Percentiles rank a stretch among this genome's conserved stretches.
Conservation (phyloP, 257 asterid species). For the Plantago major region DNA sequence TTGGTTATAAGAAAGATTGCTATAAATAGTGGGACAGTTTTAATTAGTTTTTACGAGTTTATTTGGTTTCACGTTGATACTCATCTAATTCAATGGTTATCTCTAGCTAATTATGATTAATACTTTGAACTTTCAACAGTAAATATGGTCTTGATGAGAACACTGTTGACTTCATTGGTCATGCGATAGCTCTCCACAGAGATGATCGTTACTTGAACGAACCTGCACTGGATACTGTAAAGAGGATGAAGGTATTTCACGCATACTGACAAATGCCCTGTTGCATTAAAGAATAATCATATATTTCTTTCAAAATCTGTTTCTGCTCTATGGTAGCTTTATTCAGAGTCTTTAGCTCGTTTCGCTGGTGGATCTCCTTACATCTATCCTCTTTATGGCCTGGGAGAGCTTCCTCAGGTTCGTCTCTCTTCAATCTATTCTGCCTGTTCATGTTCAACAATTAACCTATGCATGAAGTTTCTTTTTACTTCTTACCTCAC, state of each 20-base stretch:
- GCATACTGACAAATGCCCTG: not conserved
- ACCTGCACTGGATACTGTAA: conserved; percentile 88
- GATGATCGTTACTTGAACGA: conserved; percentile 77
- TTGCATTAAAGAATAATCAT: not conserved
- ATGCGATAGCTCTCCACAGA: conserved; percentile 83
- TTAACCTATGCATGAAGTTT: not conserved
- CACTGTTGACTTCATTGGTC: conserved; percentile 90
- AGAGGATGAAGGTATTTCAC: conserved; percentile 73
- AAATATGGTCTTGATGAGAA: conserved; percentile 89
- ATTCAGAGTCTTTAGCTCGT: conserved; percentile 84
- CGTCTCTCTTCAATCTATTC: conserved; percentile 10
- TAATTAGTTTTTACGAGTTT: too few species aligned
- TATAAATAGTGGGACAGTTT: too few species aligned
- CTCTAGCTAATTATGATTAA: too few species aligned
- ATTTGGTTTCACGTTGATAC: too few species aligned
- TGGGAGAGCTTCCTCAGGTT: conserved; percentile 99
- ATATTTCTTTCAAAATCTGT: conserved; percentile 17
- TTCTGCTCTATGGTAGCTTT: conserved; percentile 48
- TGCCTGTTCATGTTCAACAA: too few species aligned
- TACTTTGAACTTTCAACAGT: conserved; percentile 25
- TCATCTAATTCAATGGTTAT: too few species aligned
- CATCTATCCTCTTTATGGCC: conserved; percentile 90
- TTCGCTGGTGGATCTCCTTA: conserved; percentile 97
- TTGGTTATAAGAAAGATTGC: too few species aligned
- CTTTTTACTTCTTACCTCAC: not conserved